Percentiles rank a stretch among this genome's conserved stretches.
Conservation (phyloP, 306 rosid species). For the Inga oerstediana region DNA sequence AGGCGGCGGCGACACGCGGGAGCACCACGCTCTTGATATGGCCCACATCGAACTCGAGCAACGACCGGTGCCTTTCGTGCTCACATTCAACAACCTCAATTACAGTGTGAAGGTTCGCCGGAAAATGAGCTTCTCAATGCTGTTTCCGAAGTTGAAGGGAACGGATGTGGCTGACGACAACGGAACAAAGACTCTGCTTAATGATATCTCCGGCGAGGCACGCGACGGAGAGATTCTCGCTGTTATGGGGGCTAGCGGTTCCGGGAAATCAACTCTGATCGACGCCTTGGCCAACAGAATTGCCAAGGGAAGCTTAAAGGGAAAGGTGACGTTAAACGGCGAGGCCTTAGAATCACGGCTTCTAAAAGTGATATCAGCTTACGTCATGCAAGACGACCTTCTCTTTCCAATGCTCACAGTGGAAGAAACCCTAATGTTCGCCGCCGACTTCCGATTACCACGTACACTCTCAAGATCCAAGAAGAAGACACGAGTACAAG, state of each 20-base stretch:
- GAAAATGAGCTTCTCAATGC: constrained; percentile 40
- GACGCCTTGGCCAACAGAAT: constrained; percentile 70
- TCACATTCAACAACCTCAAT: constrained; percentile 53
- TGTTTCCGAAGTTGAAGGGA: background rate
- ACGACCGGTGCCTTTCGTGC: constrained; percentile 53
- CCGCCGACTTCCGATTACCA: constrained; percentile 74
- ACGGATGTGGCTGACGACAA: constrained; percentile 23
- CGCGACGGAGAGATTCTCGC: constrained; percentile 67
- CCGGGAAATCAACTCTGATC: constrained; percentile 73
- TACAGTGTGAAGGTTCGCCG: constrained; percentile 59
- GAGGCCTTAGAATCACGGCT: constrained; percentile 61
- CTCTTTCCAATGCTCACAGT: constrained; percentile 74
- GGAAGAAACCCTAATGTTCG: constrained; percentile 70
- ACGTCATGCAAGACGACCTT: constrained; percentile 76
- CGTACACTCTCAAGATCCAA: constrained; percentile 54
- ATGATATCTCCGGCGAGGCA: constrained; percentile 69
- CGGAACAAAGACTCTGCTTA: constrained; percentile 52
- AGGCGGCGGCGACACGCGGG: constrained; percentile 57
- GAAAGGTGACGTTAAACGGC: constrained; percentile 55
- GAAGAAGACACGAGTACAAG: constrained; percentile 65
- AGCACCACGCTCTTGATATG: constrained; percentile 48
- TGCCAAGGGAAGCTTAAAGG: constrained; percentile 70
- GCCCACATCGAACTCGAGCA: constrained; percentile 37
- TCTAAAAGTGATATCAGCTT: constrained; percentile 65
- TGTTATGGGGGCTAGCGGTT: constrained; percentile 73